phyloP scores from a whole-genome alignment of 768 basidiomycete genomes.

The Suillus ampliporus region DNA sequence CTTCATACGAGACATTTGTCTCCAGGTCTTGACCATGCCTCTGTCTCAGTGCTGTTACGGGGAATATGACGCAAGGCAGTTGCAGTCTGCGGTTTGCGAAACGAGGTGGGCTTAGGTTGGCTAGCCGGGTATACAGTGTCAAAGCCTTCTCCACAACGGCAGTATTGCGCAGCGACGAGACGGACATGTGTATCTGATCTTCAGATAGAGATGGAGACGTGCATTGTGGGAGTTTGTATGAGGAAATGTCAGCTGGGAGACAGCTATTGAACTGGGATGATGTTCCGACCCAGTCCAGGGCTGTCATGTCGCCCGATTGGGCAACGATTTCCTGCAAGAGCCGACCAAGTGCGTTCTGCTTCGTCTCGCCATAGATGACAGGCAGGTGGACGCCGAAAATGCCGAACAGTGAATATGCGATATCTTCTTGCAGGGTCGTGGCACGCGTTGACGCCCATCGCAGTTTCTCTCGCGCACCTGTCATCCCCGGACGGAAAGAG shows the following conservation, averaged over 20 bases:
- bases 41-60: background rate
- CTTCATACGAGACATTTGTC: background rate
- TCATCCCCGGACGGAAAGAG: background rate
- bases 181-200: background rate
- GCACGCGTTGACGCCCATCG: background rate
- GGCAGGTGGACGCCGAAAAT: background rate
- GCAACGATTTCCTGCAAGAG: conserved; percentile 18
- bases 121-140: background rate
- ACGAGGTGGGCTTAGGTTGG: background rate
- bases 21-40: background rate
- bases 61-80: background rate
- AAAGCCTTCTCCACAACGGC: background rate
- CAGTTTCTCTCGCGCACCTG: background rate
- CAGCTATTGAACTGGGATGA: conserved; percentile 22
- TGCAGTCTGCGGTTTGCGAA: background rate
- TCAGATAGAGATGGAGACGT: background rate
- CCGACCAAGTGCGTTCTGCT: conserved; percentile 4
- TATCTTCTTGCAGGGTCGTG: background rate
- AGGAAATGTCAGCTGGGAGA: conserved; percentile 21
- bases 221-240: conserved; percentile 38
- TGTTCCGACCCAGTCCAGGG: conserved; percentile 25
- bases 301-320: conserved; percentile 12
- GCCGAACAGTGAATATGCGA: background rate
- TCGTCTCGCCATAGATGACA: background rate
- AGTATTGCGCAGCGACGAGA: background rate